Percentiles rank a stretch among this genome's conserved stretches.
These are phyloP conservation scores for Novymonas esmeraldas DNA, from an alignment of 208 protist genomes.

Conservation along the genomic window DNA sequence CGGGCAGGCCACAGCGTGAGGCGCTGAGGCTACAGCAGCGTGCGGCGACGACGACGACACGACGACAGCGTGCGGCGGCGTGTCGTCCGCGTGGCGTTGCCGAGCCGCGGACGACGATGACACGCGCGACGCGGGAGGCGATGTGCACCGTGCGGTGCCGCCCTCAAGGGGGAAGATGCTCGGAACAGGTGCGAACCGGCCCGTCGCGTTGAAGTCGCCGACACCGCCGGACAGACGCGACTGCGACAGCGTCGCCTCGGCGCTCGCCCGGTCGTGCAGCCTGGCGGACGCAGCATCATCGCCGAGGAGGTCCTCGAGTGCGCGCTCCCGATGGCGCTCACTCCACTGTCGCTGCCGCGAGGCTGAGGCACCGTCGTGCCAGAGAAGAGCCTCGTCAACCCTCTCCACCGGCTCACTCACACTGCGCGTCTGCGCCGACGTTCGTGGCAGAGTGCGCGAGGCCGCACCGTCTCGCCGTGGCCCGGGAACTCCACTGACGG, in stretches of 20 bases:
- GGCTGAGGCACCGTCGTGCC: not conserved
- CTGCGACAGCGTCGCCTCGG: not conserved
- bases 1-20: constrained; percentile 3
- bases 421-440: too few species aligned
- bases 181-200: constrained; percentile 26
- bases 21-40: not conserved
- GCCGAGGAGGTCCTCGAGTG: constrained; percentile 4
- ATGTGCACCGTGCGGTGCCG: not conserved
- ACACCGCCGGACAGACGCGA: not conserved
- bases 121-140: too few species aligned
- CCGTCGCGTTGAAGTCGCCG: constrained; percentile 6
- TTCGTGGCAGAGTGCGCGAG: too few species aligned
- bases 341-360: constrained; percentile 15
- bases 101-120: too few species aligned
- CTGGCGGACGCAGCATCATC: not conserved
- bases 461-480: too few species aligned
- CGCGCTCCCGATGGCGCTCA: constrained; percentile 12
- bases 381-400: not conserved
- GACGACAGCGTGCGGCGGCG: not conserved
- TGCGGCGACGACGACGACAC: not conserved
- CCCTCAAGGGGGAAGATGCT: constrained; percentile 5
- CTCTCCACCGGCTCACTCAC: too few species aligned
- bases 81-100: too few species aligned
- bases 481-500: too few species aligned
- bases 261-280: not conserved